These are phyloP conservation scores for Aphanomyces astaci DNA, from an alignment of 352 stramenopile genomes.

Conservation along the genomic window DNA sequence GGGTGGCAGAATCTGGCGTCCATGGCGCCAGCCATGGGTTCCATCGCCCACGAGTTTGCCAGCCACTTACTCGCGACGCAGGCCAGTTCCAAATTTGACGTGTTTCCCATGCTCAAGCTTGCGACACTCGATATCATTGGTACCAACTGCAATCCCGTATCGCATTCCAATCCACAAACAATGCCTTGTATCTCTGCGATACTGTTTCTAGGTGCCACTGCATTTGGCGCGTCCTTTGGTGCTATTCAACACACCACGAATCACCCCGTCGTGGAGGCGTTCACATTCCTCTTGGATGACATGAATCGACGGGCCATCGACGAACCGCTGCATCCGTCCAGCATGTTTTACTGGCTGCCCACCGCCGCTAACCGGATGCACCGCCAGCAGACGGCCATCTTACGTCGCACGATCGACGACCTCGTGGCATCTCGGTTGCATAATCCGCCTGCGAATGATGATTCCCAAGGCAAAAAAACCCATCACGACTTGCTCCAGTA, in stretches of 20 bases:
- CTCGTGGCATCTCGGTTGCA: neutral
- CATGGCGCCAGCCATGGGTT: neutral
- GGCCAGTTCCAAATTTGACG: neutral
- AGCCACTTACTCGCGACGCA: neutral
- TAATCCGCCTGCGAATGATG: too few species aligned
- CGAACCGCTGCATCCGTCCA: neutral
- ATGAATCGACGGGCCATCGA: neutral
- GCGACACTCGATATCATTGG: neutral
- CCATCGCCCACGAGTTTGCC: neutral
- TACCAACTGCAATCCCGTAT: too few species aligned
- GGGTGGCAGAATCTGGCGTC: neutral
- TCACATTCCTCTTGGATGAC: slow-evolving; percentile 10
- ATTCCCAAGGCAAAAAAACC: too few species aligned
- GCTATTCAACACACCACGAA: neutral
- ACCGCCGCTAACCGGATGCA: neutral
- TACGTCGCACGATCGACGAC: neutral
- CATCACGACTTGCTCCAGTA: slow-evolving; percentile 23
- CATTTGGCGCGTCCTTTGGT: neutral
- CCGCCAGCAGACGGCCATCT: neutral
- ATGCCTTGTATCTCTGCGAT: too few species aligned
- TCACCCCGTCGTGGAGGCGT: neutral
- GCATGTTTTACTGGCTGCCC: neutral
- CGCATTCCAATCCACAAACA: too few species aligned
- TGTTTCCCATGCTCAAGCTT: neutral
- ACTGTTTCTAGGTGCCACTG: neutral